Conservation (phyloP, 2,329 filamentous ascomycete species). For the Alternaria sp. region DNA sequence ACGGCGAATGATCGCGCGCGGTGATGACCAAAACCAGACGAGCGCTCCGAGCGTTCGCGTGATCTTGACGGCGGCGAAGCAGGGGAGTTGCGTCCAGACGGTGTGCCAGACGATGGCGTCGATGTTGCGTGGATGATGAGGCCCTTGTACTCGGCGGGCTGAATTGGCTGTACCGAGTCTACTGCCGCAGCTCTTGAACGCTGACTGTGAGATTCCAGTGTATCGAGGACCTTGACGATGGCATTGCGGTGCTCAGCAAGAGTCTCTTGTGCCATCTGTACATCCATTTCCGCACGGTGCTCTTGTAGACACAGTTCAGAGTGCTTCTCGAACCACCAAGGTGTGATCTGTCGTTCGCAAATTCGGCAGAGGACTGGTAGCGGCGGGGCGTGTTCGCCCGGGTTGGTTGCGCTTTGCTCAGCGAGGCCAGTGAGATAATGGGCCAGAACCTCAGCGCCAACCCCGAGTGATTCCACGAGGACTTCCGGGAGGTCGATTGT, state of each 20-base stretch:
- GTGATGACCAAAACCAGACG: constrained; percentile 75
- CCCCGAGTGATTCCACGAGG: constrained; percentile 90
- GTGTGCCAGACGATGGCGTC: constrained; percentile 69
- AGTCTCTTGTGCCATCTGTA: constrained; percentile 92
- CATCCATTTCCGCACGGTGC: constrained; percentile 95
- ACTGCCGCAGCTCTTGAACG: constrained; percentile 60
- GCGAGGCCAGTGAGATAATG: constrained; percentile 90
- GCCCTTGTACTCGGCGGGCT: constrained; percentile 84
- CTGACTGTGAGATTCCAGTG: constrained; percentile 79
- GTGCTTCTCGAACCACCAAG: constrained; percentile 99
- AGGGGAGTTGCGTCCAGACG: constrained; percentile 72
- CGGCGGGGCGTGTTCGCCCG: constrained; percentile 78
- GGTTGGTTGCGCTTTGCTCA: constrained; percentile 78
- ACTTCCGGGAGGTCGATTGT: constrained; percentile 91
- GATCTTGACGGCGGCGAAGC: constrained; percentile 70
- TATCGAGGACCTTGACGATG: constrained; percentile 94
- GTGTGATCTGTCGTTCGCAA: constrained; percentile 94
- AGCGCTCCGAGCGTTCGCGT: constrained; percentile 71
- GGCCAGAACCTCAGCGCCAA: constrained; percentile 92
- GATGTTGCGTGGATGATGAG: constrained; percentile 79
- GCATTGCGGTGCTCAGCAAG: constrained; percentile 90
- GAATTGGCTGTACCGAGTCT: constrained; percentile 55
- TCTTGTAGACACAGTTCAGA: constrained; percentile 95
- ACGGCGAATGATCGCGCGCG: constrained; percentile 90
- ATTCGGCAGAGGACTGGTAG: constrained; percentile 91